Base-by-base conservation (phyloP, 768 basidiomycete genomes). In the Boletus rubropictus region DNA sequence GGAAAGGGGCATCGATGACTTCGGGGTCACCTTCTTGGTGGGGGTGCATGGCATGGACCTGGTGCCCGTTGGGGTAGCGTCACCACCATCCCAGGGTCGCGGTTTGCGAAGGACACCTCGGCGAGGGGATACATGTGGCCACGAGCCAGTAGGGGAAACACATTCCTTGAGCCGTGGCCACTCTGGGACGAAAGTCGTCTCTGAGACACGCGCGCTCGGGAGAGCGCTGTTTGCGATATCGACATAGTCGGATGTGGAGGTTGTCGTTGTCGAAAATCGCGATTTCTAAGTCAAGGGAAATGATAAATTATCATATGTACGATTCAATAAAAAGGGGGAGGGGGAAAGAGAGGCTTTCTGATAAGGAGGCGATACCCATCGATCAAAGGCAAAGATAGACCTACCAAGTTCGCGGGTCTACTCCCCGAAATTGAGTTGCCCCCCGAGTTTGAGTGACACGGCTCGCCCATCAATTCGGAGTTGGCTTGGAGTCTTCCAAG, bases 201-300 rank as follows among this genome's bases (percentile, higher is more conserved):
- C 42, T 1, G 27, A 38, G 21, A 37, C 9, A 4, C 33, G 42
- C 10, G 12, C 34, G 37, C 35, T 50, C 9, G 46, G 60, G 8
- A 38, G 18, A 3, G 44, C 21, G 17, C 18, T 33, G 9, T 48
- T 10, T 1, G 44, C 10, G 11, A 55, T 49, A 6, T 63, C 58
- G 15, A 68, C 47, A 35, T 60, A 59, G 37, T 62, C 55, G 28
- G 68, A 69, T 3, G 68, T 68, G 5, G 69, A 62, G 0, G 59
- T 62, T 5, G 68, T 69, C 27, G 68, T 65, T 21, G 55, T 54
- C 25, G 68, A 69, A 45, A 70, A 70, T 15, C 64, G 68, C 8
- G 68, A 69, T 35, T 37, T 53, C 69, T 68, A 39, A 11, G 40
- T 14, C n/a, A 21, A 25, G 31, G 17, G 9, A 32, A 22, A 12